Evolutionary conservation across 2,329 filamentous ascomycete genomes (phyloP).

Genomic region (Epichloe elymi): DNA sequence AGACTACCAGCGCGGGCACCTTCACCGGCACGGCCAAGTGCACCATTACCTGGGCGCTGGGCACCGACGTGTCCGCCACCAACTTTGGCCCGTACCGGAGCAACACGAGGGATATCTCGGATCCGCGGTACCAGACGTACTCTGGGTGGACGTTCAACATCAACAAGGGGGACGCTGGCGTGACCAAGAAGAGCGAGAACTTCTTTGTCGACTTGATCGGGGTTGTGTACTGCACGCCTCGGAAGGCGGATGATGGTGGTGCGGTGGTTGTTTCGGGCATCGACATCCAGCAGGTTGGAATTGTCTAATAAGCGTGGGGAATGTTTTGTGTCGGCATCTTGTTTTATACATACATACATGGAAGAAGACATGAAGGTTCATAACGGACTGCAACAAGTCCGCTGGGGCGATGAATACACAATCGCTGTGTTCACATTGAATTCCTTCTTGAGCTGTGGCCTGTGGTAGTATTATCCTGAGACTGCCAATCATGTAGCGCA

Average conservation of each 20-base stretch:
- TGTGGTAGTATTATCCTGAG: no score
- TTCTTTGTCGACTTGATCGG: not conserved
- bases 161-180: not conserved
- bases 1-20: not conserved
- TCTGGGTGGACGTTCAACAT: not conserved
- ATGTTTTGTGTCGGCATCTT: no score
- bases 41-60: not conserved
- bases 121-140: not conserved
- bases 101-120: not conserved
- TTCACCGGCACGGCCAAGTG: not conserved
- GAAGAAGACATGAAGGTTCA: no score
- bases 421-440: no score
- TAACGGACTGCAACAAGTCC: no score
- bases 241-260: not conserved
- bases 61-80: not conserved
- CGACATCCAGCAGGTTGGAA: not conserved
- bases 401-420: no score
- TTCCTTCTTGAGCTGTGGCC: no score
- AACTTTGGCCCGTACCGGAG: not conserved
- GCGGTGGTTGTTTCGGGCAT: not conserved
- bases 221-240: not conserved
- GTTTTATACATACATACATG: no score
- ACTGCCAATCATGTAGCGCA: no score
- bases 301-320: not conserved
- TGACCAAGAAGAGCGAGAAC: not conserved